Evolutionary conservation across 768 basidiomycete species (phyloP), one percentile per base, ranked within the genome.

Genomic region (Amanita phalloides): DNA sequence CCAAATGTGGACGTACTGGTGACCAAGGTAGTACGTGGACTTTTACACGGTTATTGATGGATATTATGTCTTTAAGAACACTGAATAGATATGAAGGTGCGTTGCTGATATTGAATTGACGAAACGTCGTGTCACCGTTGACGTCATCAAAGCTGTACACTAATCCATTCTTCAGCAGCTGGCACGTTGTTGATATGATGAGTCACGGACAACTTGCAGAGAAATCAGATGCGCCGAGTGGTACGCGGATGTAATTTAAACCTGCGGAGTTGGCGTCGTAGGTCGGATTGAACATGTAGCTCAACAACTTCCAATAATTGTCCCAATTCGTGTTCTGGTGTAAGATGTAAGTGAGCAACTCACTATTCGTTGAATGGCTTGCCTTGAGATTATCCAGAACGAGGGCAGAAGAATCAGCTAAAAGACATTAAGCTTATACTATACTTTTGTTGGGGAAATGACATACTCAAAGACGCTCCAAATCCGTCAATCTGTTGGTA

Each of bases 201-300:
- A 17, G 21, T 14, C 6, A 38, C 52, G 2, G 20, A 82, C 84
- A 56, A 3, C 57, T 68, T 3, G 75, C 66, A 8, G 86, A 86
- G 59, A 88, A 88, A 64, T 88, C 86, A 2, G 82, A 76, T 3
- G 86, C 82, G 14, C 86, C 86, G 11, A 89, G 71, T 0, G 86
- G 77, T 33, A 88, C 69, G 10, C 86, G 77, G 47, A 89, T 65
- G 58, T 83, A 84, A 38, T 78, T 79, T 48, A 89, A 65, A 1
- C 85, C 86, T 21, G 86, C 85, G 5, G 77, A 71, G 51, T 78
- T 69, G 9, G 75, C 73, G 0, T 73, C 80, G 60, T 88, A 79
- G 1, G 76, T 74, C 13, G 80, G 75, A 49, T 77, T 67, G 59
- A 86, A 88, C 57, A 85, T 72, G 54, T 77, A 72, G 32, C 72